Base-by-base conservation (phyloP, 176 grass and related monocot species). In the Oryza glaberrima region DNA sequence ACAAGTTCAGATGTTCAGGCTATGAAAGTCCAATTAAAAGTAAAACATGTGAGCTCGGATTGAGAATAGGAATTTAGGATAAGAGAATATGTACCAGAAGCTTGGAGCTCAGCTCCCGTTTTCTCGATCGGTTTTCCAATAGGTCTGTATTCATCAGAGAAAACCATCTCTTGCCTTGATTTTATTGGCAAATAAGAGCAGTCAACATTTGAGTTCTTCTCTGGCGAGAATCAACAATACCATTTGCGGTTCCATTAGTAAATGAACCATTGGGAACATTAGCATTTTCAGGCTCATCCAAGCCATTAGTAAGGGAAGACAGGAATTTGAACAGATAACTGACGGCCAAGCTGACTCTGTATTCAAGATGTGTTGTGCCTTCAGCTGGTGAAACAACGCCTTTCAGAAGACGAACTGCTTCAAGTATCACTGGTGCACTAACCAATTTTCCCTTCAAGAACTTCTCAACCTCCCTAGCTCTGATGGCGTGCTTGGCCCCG, bases 261-360 rank as follows among this genome's bases (percentile, higher is more conserved):
- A 0, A 69, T 66, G 73, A 77, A 10, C 78, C 75, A 40, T 61
- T 75, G 61, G 36, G 5, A 47, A 1, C 45, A 56, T 67, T 79
- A 77, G 48, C 35, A 65, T 89, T 84, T 60, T 30, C 28, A 9
- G 65, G 65, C 66, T 40, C 67, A 63, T 15, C 68, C 58, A 83
- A 70, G 15, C 32, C 65, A 23, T 90, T 86, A 17, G 36, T 61
- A 79, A 97, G 22, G 74, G 95, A 90, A 65, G 85, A 89, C 51
- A 97, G 79, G 82, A 97, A 97, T 36, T 72, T 85, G 72, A 94
- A 97, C 23, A 97, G 85, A 78, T 89, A 94, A 75, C 84, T 65
- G 70, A 97, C 77, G 26, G 90, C 86, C 73, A 97, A 68, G 76
- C 95, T 94, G 41, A 84, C 69, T 80, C 90, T 94, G 69, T 93